Evolutionary conservation across 805 yeast genomes (phyloP), one percentile per base, ranked within the genome.

Genomic region (Candida peoriensis): DNA sequence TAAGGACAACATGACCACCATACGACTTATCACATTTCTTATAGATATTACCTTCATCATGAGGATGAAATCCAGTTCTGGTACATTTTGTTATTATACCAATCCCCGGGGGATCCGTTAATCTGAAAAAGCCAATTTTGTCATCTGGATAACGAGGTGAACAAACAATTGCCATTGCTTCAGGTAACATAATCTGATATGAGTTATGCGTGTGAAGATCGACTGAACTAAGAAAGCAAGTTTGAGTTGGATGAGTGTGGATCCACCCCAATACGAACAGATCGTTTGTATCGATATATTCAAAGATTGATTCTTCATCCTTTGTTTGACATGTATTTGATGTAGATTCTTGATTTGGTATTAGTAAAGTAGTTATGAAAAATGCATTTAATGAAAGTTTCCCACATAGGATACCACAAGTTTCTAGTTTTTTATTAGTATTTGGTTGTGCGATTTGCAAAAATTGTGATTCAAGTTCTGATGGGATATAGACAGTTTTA

Each of bases 201-300:
- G 81, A 71, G 41, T 72, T 73, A 42, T 78, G 85, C 2, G 85
- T 78, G 54, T 79, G 86, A 34, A 78, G 56, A 48, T 78, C 86
- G 30, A 78, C 73, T 1, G 82, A 74, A 10, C 81, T 73, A 53
- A 78, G 55, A 50, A 78, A 78, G 43, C 86, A 78, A n/a, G 81
- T 63, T 50, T 78, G 86, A 9, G 84, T 74, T 6, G 86, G 86
- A 50, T 78, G 86, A 8, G 85, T 79, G 52, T 78, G 86, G 34
- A 78, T 79, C 86, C 86, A 78, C 4, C 86, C 86, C 3, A 78
- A 60, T n/a, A 78, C 71, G 46, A 78, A 76, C 29, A 79, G 55
- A 40, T 74, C 80, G 34, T 71, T 61, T 21, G 57, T 44, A 48
- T 78, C 84, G 28, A 77, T 67, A 43, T 62, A 72, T 28, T 70